Evolutionary conservation across 768 basidiomycete genomes (phyloP).

Genomic region (Rhizopogon vesiculosus): DNA sequence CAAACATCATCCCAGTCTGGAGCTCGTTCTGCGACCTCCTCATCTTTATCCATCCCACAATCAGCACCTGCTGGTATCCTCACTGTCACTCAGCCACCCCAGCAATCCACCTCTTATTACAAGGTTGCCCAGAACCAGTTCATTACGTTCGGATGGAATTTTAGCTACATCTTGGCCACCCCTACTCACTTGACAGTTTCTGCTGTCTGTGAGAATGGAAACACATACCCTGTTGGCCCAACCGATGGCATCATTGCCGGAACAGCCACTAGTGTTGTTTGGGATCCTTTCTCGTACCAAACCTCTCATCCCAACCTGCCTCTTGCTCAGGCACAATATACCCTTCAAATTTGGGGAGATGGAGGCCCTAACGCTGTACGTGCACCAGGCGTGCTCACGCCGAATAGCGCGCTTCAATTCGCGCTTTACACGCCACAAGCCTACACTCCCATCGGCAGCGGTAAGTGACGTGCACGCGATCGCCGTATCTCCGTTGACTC

Average conservation of each 20-base stretch:
- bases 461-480: constrained; percentile 22
- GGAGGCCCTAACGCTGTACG: constrained; percentile 61
- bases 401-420: constrained; percentile 70
- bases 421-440: constrained; percentile 77
- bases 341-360: constrained; percentile 78
- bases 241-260: constrained; percentile 69
- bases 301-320: constrained; percentile 53
- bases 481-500: background rate
- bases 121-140: constrained; percentile 72
- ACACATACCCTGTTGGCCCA: constrained; percentile 86
- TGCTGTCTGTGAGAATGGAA: constrained; percentile 81
- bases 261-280: constrained; percentile 64
- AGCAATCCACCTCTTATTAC: constrained; percentile 79
- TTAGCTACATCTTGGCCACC: constrained; percentile 65
- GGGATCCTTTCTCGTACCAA: constrained; percentile 80
- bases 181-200: constrained; percentile 77
- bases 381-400: constrained; percentile 59
- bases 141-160: constrained; percentile 91
- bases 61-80: constrained; percentile 60
- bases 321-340: constrained; percentile 73
- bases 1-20: constrained; percentile 1
- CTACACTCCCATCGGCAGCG: constrained; percentile 62
- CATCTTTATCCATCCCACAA: constrained; percentile 36
- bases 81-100: constrained; percentile 75
- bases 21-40: constrained; percentile 4